Evolutionary conservation across 108 stramenopile species (phyloP), one percentile per base, ranked within the genome.

Genomic region (Stephanodiscus minutulus): DNA sequence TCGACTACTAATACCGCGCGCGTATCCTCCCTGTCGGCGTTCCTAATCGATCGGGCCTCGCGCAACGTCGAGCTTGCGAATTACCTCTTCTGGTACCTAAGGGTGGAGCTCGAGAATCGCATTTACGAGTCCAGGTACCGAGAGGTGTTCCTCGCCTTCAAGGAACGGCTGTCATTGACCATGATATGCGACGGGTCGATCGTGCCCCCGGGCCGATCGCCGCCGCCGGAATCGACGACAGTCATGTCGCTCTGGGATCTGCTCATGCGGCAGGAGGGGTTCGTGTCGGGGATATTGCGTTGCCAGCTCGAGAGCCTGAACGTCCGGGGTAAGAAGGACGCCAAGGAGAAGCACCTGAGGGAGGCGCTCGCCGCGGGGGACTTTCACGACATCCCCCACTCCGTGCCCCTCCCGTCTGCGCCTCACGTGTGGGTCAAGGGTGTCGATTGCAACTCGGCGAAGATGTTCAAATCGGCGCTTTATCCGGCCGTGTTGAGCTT

Each of bases 401-500:
- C 86, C 11, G 91, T 98, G n/a, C 98, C 98, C 2, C 81, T 97
- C 41, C 98, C 98, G 12, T 93, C 96, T 21, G 93, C 94, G 17
- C 98, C 98, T 20, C 73, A 87, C 53, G 83, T 97, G 18, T 70
- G 84, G 71, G 95, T 96, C 13, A 79, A 82, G 35, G 91, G 92
- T 1, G 83, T 95, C 25, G 74, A 82, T 54, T 73, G 83, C 9
- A 55, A 80, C 27, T 82, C 81, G 36, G 87, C 88, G 6, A 87
- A 83, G 62, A 95, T 98, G 82, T 98, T 97, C 88, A 89, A 88
- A 50, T 92, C 93, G 10, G 98, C 98, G 8, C 69, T 98, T 17
- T 98, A 98, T 78, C 98, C 98, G n/a, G 95, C 96, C 12, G 89
- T 97, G 9, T 73, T 98, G 17, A 90, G 92, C 28, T 98, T 98